Evolutionary conservation across 352 stramenopile species (phyloP).

Genomic region (Globisporangium yorkense): DNA sequence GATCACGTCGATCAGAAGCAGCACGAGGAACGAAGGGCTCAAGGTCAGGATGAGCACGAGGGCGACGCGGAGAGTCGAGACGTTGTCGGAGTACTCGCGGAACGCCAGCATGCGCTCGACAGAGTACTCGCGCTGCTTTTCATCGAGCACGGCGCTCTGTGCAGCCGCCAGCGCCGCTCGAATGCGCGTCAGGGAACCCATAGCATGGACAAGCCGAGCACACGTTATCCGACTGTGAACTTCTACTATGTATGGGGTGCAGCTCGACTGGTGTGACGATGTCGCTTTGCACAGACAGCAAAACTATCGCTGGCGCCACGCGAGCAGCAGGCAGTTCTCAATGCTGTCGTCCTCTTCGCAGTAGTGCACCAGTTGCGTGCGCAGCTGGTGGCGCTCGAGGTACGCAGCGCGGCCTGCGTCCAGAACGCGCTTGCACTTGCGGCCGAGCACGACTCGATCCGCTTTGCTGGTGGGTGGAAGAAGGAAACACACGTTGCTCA

Average conservation of each 20-base stretch:
- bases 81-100: not conserved
- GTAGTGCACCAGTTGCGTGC: slow-evolving; percentile 76
- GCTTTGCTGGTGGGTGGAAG: slow-evolving; percentile 24
- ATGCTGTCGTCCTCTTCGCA: slow-evolving; percentile 67
- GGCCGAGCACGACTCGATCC: slow-evolving; percentile 50
- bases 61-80: not conserved
- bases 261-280: not conserved
- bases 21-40: not conserved
- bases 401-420: slow-evolving; percentile 64
- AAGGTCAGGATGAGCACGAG: not conserved
- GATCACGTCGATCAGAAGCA: slow-evolving; percentile 1
- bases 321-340: slow-evolving; percentile 77
- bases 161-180: too few species aligned
- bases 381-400: slow-evolving; percentile 35
- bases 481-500: slow-evolving; percentile 9
- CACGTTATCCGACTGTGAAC: too few species aligned
- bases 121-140: not conserved
- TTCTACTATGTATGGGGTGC: too few species aligned
- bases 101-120: not conserved
- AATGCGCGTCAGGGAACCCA: too few species aligned
- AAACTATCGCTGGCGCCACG: slow-evolving; percentile 27
- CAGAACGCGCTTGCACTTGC: slow-evolving; percentile 75
- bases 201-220: too few species aligned
- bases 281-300: not conserved
- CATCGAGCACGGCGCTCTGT: not conserved